A percentile compares a stretch with the other conserved stretches of the same genome.
phyloP scores from a whole-genome alignment of 1,139 yeast species.

The Scheffersomyces illinoinensis region DNA sequence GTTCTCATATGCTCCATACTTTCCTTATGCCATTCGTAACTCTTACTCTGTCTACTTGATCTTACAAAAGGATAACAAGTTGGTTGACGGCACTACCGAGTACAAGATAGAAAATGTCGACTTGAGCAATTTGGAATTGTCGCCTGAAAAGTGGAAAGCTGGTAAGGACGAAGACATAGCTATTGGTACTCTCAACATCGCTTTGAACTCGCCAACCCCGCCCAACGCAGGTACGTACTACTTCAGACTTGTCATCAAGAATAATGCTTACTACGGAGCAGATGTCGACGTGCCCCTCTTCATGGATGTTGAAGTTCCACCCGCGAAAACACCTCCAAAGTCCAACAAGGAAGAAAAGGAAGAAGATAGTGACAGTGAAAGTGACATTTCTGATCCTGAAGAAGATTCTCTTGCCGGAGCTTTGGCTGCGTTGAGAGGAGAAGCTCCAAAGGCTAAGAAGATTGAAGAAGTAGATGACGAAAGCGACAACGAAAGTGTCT shows the following conservation, averaged over 20 bases:
- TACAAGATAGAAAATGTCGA: conserved; percentile 54
- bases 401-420: conserved; percentile 70
- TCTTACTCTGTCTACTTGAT: conserved; percentile 71
- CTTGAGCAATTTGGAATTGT: conserved; percentile 54
- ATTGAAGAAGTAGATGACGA: conserved; percentile 33
- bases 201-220: conserved; percentile 73
- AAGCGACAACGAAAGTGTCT: conserved; percentile 39
- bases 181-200: conserved; percentile 73
- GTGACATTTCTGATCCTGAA: conserved; percentile 64
- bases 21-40: conserved; percentile 56
- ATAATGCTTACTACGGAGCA: conserved; percentile 67
- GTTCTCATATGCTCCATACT: conserved; percentile 65
- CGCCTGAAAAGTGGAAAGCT: conserved; percentile 48
- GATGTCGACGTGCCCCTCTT: conserved; percentile 69
- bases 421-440: conserved; percentile 61
- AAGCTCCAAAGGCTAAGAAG: conserved; percentile 30
- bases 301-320: conserved; percentile 59
- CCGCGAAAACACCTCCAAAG: conserved; percentile 21
- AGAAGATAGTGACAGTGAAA: conserved; percentile 41
- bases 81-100: conserved; percentile 65
- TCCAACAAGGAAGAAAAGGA: conserved; percentile 22
- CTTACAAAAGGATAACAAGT: conserved; percentile 73
- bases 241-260: conserved; percentile 65
- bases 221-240: conserved; percentile 58
- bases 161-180: conserved; percentile 51